Conservation (phyloP, 495 filamentous ascomycete species). For the Aspergillus haitiensis region DNA sequence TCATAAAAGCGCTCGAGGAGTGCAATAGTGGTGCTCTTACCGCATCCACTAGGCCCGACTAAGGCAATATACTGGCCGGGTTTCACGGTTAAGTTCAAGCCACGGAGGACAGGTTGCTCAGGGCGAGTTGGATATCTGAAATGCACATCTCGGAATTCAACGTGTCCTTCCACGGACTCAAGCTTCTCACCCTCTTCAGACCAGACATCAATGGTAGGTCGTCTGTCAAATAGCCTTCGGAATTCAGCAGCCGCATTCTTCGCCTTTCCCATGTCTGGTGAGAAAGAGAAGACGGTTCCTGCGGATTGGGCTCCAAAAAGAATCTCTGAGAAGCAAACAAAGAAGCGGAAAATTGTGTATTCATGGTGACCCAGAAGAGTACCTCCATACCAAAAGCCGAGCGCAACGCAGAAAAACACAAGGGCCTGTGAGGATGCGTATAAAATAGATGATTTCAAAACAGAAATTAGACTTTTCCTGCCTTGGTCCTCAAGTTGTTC, state of each 20-base stretch:
- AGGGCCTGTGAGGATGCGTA: conserved; percentile 80
- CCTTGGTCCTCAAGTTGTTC: conserved; percentile 63
- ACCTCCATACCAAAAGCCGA: conserved; percentile 96
- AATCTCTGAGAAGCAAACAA: conserved; percentile 76
- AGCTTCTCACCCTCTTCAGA: conserved; percentile 66
- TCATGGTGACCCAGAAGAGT: conserved; percentile 69
- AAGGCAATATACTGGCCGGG: conserved; percentile 79
- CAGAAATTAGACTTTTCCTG: conserved; percentile 60
- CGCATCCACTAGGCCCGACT: conserved; percentile 79
- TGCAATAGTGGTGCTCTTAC: conserved; percentile 79
- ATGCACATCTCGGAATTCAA: conserved; percentile 77
- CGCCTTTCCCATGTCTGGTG: conserved; percentile 85
- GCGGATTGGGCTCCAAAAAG: conserved; percentile 84
- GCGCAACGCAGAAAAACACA: conserved; percentile 76
- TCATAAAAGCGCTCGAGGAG: conserved; percentile 87
- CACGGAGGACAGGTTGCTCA: conserved; percentile 75
- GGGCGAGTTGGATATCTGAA: conserved; percentile 81
- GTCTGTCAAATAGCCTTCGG: conserved; percentile 74
- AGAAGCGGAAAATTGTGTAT: conserved; percentile 77
- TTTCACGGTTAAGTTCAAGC: conserved; percentile 68
- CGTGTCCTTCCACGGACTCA: conserved; percentile 58
- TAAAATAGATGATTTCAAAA: conserved; percentile 65
- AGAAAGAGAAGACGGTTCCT: conserved; percentile 84
- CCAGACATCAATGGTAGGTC: conserved; percentile 81
- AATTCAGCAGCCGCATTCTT: conserved; percentile 75